Evolutionary conservation across 768 basidiomycete species (phyloP), one percentile per base, ranked within the genome.

Genomic region (Boletus barrowsii): DNA sequence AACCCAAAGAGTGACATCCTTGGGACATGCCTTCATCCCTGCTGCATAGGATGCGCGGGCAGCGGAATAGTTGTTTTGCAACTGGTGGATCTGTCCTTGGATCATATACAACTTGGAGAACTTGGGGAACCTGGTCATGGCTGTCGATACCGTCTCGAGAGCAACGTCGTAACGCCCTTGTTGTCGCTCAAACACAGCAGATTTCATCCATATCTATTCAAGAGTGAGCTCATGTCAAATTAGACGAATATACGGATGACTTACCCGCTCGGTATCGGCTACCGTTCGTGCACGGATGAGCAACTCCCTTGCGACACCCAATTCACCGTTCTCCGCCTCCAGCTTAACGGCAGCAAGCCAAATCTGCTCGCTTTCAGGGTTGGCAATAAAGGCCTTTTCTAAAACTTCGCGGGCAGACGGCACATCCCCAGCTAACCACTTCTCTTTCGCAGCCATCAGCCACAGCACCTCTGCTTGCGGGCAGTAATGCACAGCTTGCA

Each of bases 361-460:
- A 65, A 99, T 98, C 60, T 88, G 86, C 74, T 98, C 97, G 67
- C 91, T 95, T 70, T 98, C 94, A 13, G 93, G 91, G 67, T 98
- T 98, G 51, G 93, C 91, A 48, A 88, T 83, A 77, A 98, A 98
- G 0, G 97, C 93, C 37, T 81, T 81, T 56, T 88, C 91, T 14
- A 98, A 84, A 14, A 96, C 89, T 59, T 86, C 84, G 35, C 94
- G 88, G 3, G 97, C 93, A n/a, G 86, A 88, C 2, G 87, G 83
- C 14, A 98, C 91, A 64, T 98, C 91, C 8, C 90, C 91, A 11
- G 79, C 76, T 15, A 93, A 67, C 96, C 96, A 99, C 68, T 93
- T 91, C 75, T 98, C 96, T 73, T 99, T 99, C 4, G 96, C 97
- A 47, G 87, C 83, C 94, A 98, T 98, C 32, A 98, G 80, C 97